Evolutionary conservation across 164 flowering plant genomes (phyloP).

Genomic region (Hamamelis virginiana): DNA sequence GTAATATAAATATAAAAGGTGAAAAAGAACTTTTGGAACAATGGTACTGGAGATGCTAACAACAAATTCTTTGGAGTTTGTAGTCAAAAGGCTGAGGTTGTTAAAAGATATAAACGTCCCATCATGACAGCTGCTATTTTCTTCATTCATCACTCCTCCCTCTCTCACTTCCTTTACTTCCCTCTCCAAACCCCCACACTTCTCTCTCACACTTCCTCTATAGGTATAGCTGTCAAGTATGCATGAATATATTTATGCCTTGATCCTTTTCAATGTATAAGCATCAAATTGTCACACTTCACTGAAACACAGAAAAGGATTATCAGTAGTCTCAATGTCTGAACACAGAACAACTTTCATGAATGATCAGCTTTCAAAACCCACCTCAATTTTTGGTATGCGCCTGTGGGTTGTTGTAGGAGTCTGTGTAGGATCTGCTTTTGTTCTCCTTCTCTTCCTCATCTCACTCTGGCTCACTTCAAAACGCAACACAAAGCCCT

Average conservation of each 20-base stretch:
- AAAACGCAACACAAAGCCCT: constrained; percentile 20
- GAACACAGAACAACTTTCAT: constrained; percentile 21
- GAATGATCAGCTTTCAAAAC: constrained; percentile 49
- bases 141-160: constrained; percentile 11
- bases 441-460: constrained; percentile 54
- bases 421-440: constrained; percentile 44
- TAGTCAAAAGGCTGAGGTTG: no score
- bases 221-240: background rate
- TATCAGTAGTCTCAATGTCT: constrained; percentile 16
- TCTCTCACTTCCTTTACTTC: constrained; percentile 3
- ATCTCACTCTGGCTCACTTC: constrained; percentile 52
- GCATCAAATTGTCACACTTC: no score
- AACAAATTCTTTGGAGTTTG: no score
- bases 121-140: constrained; percentile 27
- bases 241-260: no score
- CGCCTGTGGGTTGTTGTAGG: constrained; percentile 54
- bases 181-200: background rate
- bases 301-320: no score
- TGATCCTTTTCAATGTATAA: no score
- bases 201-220: background rate
- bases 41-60: no score
- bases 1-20: no score
- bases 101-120: background rate
- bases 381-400: constrained; percentile 58
- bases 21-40: no score